Evolutionary conservation across 768 basidiomycete species (phyloP), one percentile per base, ranked within the genome.

Genomic region (Gloeophyllum trabeum): DNA sequence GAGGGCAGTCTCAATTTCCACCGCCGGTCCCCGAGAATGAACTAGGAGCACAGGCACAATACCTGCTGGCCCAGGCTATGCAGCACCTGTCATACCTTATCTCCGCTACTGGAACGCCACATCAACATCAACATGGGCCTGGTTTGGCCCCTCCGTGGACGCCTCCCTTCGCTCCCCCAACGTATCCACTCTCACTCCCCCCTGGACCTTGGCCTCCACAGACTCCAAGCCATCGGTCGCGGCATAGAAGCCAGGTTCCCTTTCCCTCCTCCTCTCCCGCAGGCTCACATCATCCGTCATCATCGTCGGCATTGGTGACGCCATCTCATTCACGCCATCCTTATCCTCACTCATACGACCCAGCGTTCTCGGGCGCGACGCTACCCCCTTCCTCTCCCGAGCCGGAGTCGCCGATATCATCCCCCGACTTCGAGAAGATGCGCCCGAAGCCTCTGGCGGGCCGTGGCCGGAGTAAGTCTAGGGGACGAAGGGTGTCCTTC

Each of bases 401-500:
- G 44, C 38, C 54, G 6, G 43, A 50, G 6, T 43, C 45, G 12
- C 51, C 47, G 13, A 36, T 34, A 4, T 38, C 28, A 24, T 43
- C 49, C 12, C 43, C 59, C 36, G 47, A 53, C 13, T 54, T 48
- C 41, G 55, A 49, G 35, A 54, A 46, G 22, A 41, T 49, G 21
- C 55, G 60, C 32, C 57, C 53, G 42, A 62, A 61, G 42, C 62
- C 66, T 46, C n/a, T n/a, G n/a, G n/a, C n/a, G n/a, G n/a, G n/a
- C 47, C 70, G 70, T 20, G 56, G 61, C 22, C 63, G 72, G 40
- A 76, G 77, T 55, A 66, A 59, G 39, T 75, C 77, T 16, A 57
- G 69, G 23, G 76, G 72, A 6, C 65, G 78, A 44, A 63, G 63
- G 19, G 78, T 80, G 2, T 76, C 77, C 7, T 81, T 81, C 52